Evolutionary conservation across 306 rosid species (phyloP).

Genomic region (Cercis canadensis): DNA sequence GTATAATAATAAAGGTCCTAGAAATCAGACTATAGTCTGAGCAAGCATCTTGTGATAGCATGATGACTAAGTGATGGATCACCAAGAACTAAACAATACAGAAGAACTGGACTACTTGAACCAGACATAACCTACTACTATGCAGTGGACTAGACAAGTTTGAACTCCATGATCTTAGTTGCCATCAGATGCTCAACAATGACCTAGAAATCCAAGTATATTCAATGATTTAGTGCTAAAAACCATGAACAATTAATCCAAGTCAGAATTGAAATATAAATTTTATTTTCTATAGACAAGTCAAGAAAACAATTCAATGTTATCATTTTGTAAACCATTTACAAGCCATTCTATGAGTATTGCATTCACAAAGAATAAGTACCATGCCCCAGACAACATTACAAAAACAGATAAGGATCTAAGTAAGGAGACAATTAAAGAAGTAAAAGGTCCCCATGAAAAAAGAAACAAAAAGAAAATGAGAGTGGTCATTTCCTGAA

Average conservation of each 20-base stretch:
- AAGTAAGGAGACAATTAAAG: not conserved
- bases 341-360: not conserved
- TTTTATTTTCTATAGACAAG: too few species aligned
- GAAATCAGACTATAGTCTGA: too few species aligned
- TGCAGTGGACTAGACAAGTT: slow-evolving; percentile 7
- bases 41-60: too few species aligned
- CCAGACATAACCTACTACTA: not conserved
- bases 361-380: not conserved
- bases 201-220: not conserved
- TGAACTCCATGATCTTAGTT: slow-evolving; percentile 17
- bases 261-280: too few species aligned
- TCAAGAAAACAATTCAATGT: too few species aligned
- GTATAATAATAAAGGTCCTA: too few species aligned
- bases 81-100: not conserved
- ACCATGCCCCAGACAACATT: not conserved
- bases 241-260: too few species aligned
- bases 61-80: too few species aligned
- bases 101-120: slow-evolving; percentile 10
- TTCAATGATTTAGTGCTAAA: slow-evolving; percentile 10
- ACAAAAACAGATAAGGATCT: slow-evolving; percentile 1
- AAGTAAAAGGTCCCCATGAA: not conserved
- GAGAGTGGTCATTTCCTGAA: not conserved
- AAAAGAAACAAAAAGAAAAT: not conserved
- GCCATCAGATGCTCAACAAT: slow-evolving; percentile 13
- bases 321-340: slow-evolving; percentile 3